These are phyloP conservation scores for Sporisorium iseilematis-ciliati DNA, from an alignment of 1,284 basidiomycete species.

Conservation along the genomic window DNA sequence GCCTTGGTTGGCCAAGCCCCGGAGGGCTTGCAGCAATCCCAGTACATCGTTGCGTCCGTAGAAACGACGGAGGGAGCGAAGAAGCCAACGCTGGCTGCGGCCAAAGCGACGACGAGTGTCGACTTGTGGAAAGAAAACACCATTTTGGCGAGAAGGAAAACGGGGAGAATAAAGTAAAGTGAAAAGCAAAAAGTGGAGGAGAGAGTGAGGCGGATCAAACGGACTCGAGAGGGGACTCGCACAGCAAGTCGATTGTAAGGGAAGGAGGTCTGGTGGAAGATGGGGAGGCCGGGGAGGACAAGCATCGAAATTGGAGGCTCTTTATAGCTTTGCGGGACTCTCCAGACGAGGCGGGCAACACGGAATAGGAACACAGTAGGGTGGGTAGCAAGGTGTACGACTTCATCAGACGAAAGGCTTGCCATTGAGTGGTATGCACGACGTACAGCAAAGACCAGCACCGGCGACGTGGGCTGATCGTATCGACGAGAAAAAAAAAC, in stretches of 20 bases:
- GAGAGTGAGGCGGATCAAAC: neutral
- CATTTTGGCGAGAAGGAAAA: slow-evolving; percentile 26
- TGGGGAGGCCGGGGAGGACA: neutral
- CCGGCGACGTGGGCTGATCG: too few relatives aligned
- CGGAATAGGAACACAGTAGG: too few relatives aligned
- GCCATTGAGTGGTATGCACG: too few relatives aligned
- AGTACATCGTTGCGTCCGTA: slow-evolving; percentile 44
- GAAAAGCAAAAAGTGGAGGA: neutral
- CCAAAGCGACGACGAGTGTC: slow-evolving; percentile 23
- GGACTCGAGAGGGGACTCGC: neutral
- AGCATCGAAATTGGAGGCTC: neutral
- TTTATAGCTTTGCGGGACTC: too few relatives aligned
- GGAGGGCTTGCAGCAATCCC: slow-evolving; percentile 34
- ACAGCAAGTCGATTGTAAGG: neutral
- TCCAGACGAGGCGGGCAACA: too few relatives aligned
- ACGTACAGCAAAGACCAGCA: too few relatives aligned
- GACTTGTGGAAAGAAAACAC: slow-evolving; percentile 11
- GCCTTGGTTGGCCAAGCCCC: slow-evolving; percentile 10
- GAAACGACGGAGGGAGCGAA: slow-evolving; percentile 25
- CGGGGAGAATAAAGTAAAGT: too few relatives aligned
- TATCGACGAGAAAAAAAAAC: too few relatives aligned
- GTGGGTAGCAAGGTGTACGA: too few relatives aligned
- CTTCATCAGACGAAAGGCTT: too few relatives aligned
- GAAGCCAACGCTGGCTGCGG: slow-evolving; percentile 12
- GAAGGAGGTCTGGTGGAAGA: neutral